Conservation (phyloP, 495 filamentous ascomycete genomes). For the Penicillium cinerascens region DNA sequence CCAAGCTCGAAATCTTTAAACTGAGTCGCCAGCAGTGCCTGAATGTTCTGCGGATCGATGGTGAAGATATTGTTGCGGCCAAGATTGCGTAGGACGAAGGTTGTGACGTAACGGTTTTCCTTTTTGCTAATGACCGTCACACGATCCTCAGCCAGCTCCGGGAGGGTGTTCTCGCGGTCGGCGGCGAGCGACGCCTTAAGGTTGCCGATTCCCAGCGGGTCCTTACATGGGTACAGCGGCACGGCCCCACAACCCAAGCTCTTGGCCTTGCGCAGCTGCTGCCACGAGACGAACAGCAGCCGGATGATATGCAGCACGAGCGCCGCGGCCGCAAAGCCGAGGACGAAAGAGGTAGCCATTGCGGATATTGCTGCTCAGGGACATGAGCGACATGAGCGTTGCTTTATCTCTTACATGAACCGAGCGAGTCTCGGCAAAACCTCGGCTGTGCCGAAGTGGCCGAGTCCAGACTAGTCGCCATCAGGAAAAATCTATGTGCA, state of each 20-base stretch:
- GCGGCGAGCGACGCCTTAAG: conserved; percentile 24
- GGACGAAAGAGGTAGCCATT: conserved; percentile 6
- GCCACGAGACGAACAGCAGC: conserved; percentile 19
- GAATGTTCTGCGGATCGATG: conserved; percentile 52
- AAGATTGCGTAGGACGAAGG: conserved; percentile 25
- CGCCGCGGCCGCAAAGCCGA: conserved; percentile 25
- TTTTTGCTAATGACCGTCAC: conserved; percentile 17
- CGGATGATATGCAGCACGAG: conserved; percentile 26
- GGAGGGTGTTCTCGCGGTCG: conserved; percentile 28
- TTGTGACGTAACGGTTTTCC: conserved; percentile 30
- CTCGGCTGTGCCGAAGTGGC: no score
- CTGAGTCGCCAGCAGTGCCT: conserved; percentile 52
- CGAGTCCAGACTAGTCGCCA: no score
- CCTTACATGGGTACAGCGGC: conserved; percentile 29
- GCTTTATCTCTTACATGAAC: no score
- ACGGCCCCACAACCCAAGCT: conserved; percentile 26
- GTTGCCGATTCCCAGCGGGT: conserved; percentile 28
- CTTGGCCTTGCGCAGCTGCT: conserved; percentile 30
- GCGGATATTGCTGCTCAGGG: no score
- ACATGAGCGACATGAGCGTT: no score
- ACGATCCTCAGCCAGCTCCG: conserved; percentile 19
- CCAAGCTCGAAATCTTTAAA: conserved; percentile 52
- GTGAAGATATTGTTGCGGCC: conserved; percentile 38
- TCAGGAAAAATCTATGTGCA: no score
- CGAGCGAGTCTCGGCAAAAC: no score